phyloP scores from a whole-genome alignment of 352 stramenopile genomes.

The Globisporangium splendens region DNA sequence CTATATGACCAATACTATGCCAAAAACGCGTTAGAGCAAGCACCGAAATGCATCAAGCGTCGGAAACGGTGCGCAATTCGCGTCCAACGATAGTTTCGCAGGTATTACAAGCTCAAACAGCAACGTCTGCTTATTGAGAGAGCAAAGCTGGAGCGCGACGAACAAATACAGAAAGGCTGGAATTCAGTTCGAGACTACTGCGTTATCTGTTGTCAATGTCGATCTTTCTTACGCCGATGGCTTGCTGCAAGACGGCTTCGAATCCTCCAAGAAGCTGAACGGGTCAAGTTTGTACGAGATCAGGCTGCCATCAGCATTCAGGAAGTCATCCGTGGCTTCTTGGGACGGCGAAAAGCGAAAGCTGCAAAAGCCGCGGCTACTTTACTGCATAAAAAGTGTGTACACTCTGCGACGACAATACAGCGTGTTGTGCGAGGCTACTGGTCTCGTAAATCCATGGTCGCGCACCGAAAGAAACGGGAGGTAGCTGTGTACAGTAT shows the following conservation, averaged over 20 bases:
- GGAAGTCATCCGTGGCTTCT: slow-evolving; percentile 30
- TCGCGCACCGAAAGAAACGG: slow-evolving; percentile 12
- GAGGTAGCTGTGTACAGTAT: slow-evolving; percentile 15
- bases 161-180: slow-evolving; percentile 27
- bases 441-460: slow-evolving; percentile 14
- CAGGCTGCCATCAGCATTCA: slow-evolving; percentile 35
- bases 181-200: slow-evolving; percentile 26
- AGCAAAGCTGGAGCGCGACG: slow-evolving; percentile 19
- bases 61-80: slow-evolving; percentile 35
- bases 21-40: slow-evolving; percentile 38
- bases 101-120: slow-evolving; percentile 23
- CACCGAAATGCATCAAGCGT: slow-evolving; percentile 36
- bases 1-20: slow-evolving; percentile 26
- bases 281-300: slow-evolving; percentile 24
- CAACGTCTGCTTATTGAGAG: slow-evolving; percentile 20
- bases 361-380: slow-evolving; percentile 16
- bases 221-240: slow-evolving; percentile 28
- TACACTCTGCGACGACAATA: slow-evolving; percentile 24
- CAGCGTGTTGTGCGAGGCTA: slow-evolving; percentile 44
- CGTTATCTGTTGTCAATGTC: slow-evolving; percentile 24
- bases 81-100: slow-evolving; percentile 55
- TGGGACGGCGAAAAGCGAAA: slow-evolving; percentile 28
- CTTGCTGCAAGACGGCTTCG: slow-evolving; percentile 30
- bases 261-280: slow-evolving; percentile 34
- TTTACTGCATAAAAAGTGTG: slow-evolving; percentile 15